Evolutionary conservation across 1,139 yeast species (phyloP).

Genomic region (Candida freyschussii): DNA sequence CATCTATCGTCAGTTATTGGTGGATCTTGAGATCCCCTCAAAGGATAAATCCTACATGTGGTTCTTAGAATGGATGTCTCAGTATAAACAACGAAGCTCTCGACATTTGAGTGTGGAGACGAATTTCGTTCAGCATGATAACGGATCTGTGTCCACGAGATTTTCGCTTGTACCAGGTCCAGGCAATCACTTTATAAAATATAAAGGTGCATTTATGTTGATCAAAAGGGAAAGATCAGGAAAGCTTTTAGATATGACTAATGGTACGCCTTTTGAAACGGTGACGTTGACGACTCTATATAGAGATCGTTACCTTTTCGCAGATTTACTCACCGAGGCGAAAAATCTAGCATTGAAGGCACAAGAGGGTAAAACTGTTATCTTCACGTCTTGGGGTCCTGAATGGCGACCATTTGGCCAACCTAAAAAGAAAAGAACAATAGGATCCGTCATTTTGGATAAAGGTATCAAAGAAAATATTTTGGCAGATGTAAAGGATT

Average conservation of each 20-base stretch:
- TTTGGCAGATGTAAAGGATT: slow-evolving; percentile 71
- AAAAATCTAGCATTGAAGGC: slow-evolving; percentile 75
- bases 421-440: slow-evolving; percentile 80
- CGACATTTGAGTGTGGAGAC: slow-evolving; percentile 92
- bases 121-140: slow-evolving; percentile 80
- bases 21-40: slow-evolving; percentile 89
- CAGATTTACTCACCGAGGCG: slow-evolving; percentile 77
- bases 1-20: slow-evolving; percentile 76
- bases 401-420: slow-evolving; percentile 99
- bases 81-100: slow-evolving; percentile 64
- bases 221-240: slow-evolving; percentile 90
- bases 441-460: slow-evolving; percentile 85
- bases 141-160: slow-evolving; percentile 84
- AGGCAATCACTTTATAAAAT: slow-evolving; percentile 83
- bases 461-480: slow-evolving; percentile 63
- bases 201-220: slow-evolving; percentile 83
- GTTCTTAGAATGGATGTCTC: slow-evolving; percentile 97
- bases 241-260: slow-evolving; percentile 79
- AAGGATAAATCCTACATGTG: slow-evolving; percentile 91
- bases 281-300: slow-evolving; percentile 87
- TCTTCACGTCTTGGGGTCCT: slow-evolving; percentile 94
- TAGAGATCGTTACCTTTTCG: slow-evolving; percentile 69
- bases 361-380: slow-evolving; percentile 90
- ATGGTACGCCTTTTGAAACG: slow-evolving; percentile 94
- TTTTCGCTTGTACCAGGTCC: slow-evolving; percentile 98